Evolutionary conservation across 1,284 basidiomycete genomes (phyloP).

Genomic region (Bondarzewia mesenterica): DNA sequence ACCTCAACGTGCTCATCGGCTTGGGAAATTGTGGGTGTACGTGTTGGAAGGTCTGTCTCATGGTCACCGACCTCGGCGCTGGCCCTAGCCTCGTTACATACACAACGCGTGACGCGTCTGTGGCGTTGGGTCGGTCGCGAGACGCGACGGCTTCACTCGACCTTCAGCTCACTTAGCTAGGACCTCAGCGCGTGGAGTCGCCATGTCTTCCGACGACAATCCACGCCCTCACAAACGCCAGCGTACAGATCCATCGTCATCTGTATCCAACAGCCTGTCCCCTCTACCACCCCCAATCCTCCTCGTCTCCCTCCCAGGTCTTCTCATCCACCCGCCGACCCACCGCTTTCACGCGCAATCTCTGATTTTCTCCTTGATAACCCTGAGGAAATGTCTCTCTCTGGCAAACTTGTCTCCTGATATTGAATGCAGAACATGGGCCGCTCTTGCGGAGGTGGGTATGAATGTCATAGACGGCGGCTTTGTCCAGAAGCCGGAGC

Average conservation of each 20-base stretch:
- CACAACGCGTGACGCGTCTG: no score
- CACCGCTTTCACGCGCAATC: constrained; percentile 46
- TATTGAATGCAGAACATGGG: constrained; percentile 62
- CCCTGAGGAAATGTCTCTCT: constrained; percentile 45
- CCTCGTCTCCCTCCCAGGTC: constrained; percentile 49
- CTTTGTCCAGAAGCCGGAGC: constrained; percentile 28
- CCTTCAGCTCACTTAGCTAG: no score
- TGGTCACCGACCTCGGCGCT: no score
- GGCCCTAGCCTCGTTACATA: no score
- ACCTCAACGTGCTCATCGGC: no score
- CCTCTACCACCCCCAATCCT: constrained; percentile 41
- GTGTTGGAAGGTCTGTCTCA: no score
- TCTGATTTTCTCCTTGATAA: constrained; percentile 44
- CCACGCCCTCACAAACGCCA: constrained; percentile 5
- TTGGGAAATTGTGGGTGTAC: no score
- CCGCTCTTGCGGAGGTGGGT: constrained; percentile 56
- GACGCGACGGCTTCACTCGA: no score
- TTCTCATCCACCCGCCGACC: constrained; percentile 54
- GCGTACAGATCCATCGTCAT: constrained; percentile 1
- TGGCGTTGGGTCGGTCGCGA: no score
- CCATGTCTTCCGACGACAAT: constrained; percentile 2
- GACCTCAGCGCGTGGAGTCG: no score
- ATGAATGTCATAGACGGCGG: constrained; percentile 43
- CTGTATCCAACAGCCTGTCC: constrained; percentile 10
- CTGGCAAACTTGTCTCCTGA: constrained; percentile 43